A percentile compares a stretch with the other conserved stretches of the same genome.
Conservation (phyloP, 257 asterid genomes). For the Salvia miltiorrhiza region DNA sequence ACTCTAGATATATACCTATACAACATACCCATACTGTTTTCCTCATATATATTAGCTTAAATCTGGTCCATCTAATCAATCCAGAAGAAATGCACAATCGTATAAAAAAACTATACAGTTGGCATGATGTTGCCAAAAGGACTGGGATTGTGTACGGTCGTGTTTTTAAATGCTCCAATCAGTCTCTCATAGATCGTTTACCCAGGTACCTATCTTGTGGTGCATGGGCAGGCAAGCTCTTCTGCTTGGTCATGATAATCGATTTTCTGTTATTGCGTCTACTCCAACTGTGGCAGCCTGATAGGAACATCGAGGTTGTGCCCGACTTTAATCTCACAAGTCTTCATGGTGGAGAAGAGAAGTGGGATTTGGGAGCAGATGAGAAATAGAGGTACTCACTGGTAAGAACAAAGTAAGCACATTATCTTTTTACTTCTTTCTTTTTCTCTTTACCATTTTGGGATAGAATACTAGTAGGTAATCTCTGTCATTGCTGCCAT, state of each 20-base stretch:
- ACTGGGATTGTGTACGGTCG: conserved; percentile 85
- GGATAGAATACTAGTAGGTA: too few relatives aligned
- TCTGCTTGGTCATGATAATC: conserved; percentile 81
- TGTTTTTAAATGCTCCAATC: conserved; percentile 73
- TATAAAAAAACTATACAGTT: conserved; percentile 83
- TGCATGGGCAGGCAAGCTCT: conserved; percentile 96
- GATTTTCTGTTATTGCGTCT: conserved; percentile 71
- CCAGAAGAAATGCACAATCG: conserved; percentile 85
- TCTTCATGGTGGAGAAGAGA: conserved; percentile 27
- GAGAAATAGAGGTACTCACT: conserved; percentile 4
- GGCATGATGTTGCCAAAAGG: conserved; percentile 95
- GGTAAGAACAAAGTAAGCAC: neutral
- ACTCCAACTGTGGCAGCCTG: conserved; percentile 83
- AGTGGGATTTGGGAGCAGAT: conserved; percentile 22
- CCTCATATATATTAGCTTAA: too few relatives aligned
- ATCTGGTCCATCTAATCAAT: too few relatives aligned
- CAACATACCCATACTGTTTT: too few relatives aligned
- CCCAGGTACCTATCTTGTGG: conserved; percentile 92
- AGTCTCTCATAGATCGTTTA: conserved; percentile 65
- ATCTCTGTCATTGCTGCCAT: too few relatives aligned
- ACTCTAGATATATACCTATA: too few relatives aligned
- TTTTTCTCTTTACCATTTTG: too few relatives aligned
- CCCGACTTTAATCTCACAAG: conserved; percentile 49
- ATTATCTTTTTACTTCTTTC: neutral
- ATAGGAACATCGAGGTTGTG: conserved; percentile 68